These are phyloP conservation scores for Scedosporium apiospermum DNA, from an alignment of 2,329 filamentous ascomycete species.

Conservation along the genomic window DNA sequence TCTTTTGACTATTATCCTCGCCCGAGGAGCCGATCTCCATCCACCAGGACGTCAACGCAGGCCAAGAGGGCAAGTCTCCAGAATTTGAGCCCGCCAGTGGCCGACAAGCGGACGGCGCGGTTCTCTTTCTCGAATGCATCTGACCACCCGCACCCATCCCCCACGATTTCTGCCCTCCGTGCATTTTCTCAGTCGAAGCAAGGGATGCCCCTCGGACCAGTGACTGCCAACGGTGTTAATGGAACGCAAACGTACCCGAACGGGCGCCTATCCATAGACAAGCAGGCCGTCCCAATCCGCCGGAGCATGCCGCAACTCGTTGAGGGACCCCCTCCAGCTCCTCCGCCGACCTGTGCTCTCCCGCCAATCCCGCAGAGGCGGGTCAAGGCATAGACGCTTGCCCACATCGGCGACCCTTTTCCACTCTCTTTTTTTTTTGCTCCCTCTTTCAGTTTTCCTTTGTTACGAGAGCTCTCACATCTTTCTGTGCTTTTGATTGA, in stretches of 20 bases:
- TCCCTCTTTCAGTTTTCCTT: background rate
- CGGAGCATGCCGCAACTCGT: conserved; percentile 42
- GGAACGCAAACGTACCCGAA: background rate
- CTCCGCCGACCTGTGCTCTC: conserved; percentile 44
- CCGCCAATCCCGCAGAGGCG: conserved; percentile 38
- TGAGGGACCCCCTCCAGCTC: conserved; percentile 41
- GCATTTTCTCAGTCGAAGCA: background rate
- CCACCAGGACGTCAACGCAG: conserved; percentile 10
- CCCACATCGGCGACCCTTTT: background rate
- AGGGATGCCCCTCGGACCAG: background rate
- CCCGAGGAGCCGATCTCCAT: conserved; percentile 13
- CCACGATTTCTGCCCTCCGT: conserved; percentile 2
- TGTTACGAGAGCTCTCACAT: background rate
- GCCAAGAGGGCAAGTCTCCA: conserved; percentile 12
- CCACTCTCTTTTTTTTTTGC: background rate
- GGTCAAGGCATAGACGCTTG: background rate
- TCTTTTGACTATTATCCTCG: conserved; percentile 21
- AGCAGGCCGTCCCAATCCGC: conserved; percentile 20
- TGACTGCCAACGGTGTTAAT: background rate
- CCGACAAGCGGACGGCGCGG: background rate
- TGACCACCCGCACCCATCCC: conserved; percentile 1
- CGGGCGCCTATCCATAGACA: background rate
- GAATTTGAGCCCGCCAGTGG: background rate
- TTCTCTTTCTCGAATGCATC: conserved; percentile 9
- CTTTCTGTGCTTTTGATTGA: background rate